Evolutionary conservation across 2,329 filamentous ascomycete genomes (phyloP).

Genomic region (Aspergillus neotritici): DNA sequence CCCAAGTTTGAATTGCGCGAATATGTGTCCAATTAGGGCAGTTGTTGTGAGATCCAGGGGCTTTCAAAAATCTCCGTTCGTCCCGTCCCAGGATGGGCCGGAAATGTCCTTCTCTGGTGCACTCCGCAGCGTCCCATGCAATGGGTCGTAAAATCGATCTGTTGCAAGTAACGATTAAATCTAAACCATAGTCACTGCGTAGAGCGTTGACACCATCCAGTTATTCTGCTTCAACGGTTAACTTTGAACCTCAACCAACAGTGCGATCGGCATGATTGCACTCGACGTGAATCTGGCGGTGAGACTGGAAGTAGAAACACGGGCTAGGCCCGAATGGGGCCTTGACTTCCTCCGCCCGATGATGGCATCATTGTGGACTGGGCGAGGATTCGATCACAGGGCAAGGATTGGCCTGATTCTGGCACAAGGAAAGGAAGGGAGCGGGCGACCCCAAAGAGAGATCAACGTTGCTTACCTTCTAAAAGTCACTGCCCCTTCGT

Average conservation of each 20-base stretch:
- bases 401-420: too few species aligned
- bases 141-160: background rate
- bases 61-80: background rate
- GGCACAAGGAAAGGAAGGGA: too few species aligned
- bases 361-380: too few species aligned
- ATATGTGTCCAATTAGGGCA: too few species aligned
- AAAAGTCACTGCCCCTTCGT: too few species aligned
- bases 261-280: conserved; percentile 2
- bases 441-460: too few species aligned
- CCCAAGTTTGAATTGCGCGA: too few species aligned
- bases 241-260: background rate
- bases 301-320: background rate
- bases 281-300: conserved; percentile 6
- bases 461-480: too few species aligned
- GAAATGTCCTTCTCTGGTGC: background rate
- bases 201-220: background rate
- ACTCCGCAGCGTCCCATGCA: conserved; percentile 1
- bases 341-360: too few species aligned
- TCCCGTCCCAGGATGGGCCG: background rate
- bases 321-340: too few species aligned
- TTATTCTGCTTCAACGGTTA: background rate
- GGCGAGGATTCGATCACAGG: too few species aligned
- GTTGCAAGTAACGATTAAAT: conserved; percentile 5
- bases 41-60: background rate
- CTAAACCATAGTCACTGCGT: conserved; percentile 11